Base-by-base conservation (phyloP, 208 protist genomes). In the Acanthamoeba quina region DNA sequence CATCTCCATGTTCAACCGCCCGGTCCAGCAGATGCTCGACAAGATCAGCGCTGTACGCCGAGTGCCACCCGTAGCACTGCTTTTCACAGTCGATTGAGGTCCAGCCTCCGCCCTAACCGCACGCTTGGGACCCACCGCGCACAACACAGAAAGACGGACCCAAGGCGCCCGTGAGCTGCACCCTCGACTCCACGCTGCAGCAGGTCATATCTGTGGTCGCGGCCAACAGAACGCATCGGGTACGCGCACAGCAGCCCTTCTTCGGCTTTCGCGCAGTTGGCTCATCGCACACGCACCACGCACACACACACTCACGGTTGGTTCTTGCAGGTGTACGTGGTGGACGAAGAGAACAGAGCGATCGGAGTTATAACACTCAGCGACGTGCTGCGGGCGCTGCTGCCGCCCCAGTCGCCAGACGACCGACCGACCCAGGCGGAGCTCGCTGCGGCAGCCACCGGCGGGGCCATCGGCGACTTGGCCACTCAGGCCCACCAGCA, bases 1-100 rank as follows among this genome's bases (percentile, higher is more conserved):
- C 37, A 21, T 47, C 29, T 41, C 37, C 68, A 76, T 76, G 68
- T 76, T 76, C 68, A 34, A 47, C 19, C 6, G 68, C 13, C 68
- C 68, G 9, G 68, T 76, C 34, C 68, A 76, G 68, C 68, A 76
- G 37, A 76, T 76, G 68, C 68, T 76, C 37, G 68, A 76, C 37
- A 76, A 41, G 68, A 76, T 47, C 34, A n/a, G 21, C 37, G 68
- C 68, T 17, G 68, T 76, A 76, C 68, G 37, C 26, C 11, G 0
- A 44, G n/a, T 44, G 26, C 24, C 37, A 37, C 34, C 34, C 34
- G 34, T 37, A 2, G 34, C 34, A 37, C 34, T 37, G 37, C 37
- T 41, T 41, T 41, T 2, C 2, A 2, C 37, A 41, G 37, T 2
- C 37, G 2, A 41, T 2, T 41, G 2, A 41, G 3, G 37, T 4